These are phyloP conservation scores for Hericium rajendrae DNA, from an alignment of 768 basidiomycete genomes.

Conservation along the genomic window DNA sequence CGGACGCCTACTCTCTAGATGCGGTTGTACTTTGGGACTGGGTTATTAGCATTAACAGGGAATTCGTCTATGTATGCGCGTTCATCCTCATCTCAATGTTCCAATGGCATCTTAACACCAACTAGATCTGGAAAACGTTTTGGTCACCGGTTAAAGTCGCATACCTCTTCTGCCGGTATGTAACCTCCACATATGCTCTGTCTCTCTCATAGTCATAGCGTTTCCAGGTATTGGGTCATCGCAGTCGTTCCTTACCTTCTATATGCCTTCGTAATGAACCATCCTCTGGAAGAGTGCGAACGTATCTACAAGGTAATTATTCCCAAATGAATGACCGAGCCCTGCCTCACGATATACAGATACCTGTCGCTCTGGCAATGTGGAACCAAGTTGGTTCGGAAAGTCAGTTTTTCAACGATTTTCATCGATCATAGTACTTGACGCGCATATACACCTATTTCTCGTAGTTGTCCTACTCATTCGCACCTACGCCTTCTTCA, in stretches of 20 bases:
- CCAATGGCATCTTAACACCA: background rate
- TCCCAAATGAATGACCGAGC: background rate
- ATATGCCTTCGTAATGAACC: constrained; percentile 67
- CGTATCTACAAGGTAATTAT: constrained; percentile 53
- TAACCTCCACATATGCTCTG: constrained; percentile 6
- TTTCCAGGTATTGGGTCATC: constrained; percentile 70
- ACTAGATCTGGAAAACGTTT: constrained; percentile 72
- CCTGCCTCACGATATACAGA: constrained; percentile 27
- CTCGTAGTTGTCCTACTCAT: constrained; percentile 63
- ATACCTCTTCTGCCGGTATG: constrained; percentile 77
- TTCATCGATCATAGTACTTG: background rate
- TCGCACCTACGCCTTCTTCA: constrained; percentile 81
- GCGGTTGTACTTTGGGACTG: constrained; percentile 82
- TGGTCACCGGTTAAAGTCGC: constrained; percentile 82
- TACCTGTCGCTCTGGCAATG: constrained; percentile 74
- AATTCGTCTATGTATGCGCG: constrained; percentile 60
- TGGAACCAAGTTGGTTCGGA: constrained; percentile 85
- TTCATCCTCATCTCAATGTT: constrained; percentile 4
- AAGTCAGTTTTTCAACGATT: constrained; percentile 30
- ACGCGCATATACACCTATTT: background rate
- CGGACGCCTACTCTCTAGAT: constrained; percentile 31
- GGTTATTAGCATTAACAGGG: constrained; percentile 68
- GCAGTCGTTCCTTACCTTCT: constrained; percentile 70
- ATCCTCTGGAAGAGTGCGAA: constrained; percentile 52
- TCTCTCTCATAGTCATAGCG: background rate